A percentile compares a stretch with the other conserved stretches of the same genome.
These are phyloP conservation scores for Backusella australiensis DNA, from an alignment of 192 early-diverging fungal species.

Conservation along the genomic window DNA sequence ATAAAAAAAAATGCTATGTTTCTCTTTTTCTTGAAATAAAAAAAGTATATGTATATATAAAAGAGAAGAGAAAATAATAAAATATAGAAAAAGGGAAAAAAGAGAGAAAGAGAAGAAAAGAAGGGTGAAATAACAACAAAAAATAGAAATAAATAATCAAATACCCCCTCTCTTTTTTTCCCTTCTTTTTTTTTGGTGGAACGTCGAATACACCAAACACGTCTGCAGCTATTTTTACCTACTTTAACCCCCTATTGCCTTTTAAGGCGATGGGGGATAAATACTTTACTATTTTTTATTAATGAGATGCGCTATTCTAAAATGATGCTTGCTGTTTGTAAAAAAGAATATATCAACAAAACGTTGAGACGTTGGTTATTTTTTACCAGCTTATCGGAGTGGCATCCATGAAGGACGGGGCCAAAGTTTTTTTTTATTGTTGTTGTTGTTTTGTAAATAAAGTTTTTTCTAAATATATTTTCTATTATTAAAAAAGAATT, in stretches of 20 bases:
- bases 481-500: background rate
- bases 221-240: constrained; percentile 7
- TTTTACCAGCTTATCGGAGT: background rate
- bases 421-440: background rate
- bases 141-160: constrained; percentile 6
- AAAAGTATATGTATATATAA: background rate
- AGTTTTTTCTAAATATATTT: background rate
- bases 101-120: background rate
- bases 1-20: constrained; percentile 6
- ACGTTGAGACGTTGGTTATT: background rate
- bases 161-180: constrained; percentile 4
- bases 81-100: constrained; percentile 3
- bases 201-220: constrained; percentile 9
- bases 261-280: background rate
- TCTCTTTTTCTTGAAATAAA: constrained; percentile 1
- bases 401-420: background rate
- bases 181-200: constrained; percentile 7
- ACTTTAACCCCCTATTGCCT: constrained; percentile 1
- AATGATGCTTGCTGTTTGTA: background rate
- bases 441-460: background rate
- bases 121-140: constrained; percentile 11
- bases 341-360: background rate
- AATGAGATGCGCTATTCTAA: constrained; percentile 6
- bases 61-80: background rate
- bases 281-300: constrained; percentile 5